A percentile compares a stretch with the other conserved stretches of the same genome.
phyloP scores from a whole-genome alignment of 2,329 filamentous ascomycete species.

The Phyllosticta citrichinensis region DNA sequence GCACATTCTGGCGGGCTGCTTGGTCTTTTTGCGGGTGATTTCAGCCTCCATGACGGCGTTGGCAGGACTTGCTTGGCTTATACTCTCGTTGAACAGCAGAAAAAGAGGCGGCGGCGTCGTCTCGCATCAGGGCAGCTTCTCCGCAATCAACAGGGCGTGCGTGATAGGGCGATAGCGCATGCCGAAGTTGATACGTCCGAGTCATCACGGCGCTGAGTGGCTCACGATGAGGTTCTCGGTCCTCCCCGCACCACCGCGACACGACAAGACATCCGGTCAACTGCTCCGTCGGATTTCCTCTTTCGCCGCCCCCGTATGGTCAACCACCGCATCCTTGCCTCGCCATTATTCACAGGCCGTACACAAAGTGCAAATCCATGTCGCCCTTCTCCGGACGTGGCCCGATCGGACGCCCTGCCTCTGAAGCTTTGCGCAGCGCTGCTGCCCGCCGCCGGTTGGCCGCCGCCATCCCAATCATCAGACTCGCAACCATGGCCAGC shows the following conservation, averaged over 20 bases:
- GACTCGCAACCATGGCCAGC: slow-evolving; percentile 4
- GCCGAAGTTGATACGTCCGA: background rate
- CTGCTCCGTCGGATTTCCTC: background rate
- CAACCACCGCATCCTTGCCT: background rate
- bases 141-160: background rate
- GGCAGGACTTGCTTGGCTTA: background rate
- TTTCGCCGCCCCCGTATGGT: background rate
- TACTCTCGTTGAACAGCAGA: background rate
- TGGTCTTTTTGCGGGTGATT: slow-evolving; percentile 1
- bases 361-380: slow-evolving; percentile 9
- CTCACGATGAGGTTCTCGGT: background rate
- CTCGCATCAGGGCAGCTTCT: background rate
- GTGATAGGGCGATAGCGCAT: background rate
- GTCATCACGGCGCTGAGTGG: background rate
- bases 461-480: slow-evolving; percentile 7
- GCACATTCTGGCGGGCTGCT: slow-evolving; percentile 5
- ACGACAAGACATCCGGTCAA: background rate
- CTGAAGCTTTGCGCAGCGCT: slow-evolving; percentile 4
- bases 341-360: background rate
- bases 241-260: background rate
- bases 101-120: background rate
- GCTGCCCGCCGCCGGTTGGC: slow-evolving; percentile 7
- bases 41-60: background rate
- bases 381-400: slow-evolving; percentile 7
- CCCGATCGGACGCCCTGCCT: slow-evolving; percentile 2